Evolutionary conservation across 2,329 filamentous ascomycete species (phyloP), one percentile per base, ranked within the genome.

Genomic region (Erysiphe pulchra): DNA sequence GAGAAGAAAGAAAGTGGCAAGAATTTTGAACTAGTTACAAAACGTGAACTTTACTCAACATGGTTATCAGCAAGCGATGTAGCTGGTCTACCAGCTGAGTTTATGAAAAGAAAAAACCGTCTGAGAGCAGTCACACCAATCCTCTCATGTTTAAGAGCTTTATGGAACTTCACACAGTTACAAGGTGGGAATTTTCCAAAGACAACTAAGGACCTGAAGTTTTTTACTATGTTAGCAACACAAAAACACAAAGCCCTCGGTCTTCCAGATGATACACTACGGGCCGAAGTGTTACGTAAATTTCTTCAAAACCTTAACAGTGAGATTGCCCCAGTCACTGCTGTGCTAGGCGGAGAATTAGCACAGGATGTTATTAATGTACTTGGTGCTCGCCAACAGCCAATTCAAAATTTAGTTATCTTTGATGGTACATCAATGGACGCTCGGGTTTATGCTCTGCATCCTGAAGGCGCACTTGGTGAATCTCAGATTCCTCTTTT

Each of bases 341-440:
- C 90, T 1, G 83, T 93, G 48, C 66, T 98, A 11, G 90, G 90
- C 43, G 90, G 86, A 10, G 76, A 86, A 59, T 69, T 98, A 14
- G 84, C 87, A 0, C 90, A 98, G 62, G 90, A 98, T 58, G 85
- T 93, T 45, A 95, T 98, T 63, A 95, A 95, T 56, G 86, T 94
- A 31, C 71, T 95, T 6, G 84, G 86, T 43, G 76, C 81, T 58
- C 76, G 80, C 37, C 85, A 95, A 63, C 90, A 94, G 61, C 90
- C 90, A 0, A 80, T 98, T 38, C 90, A 98, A 63, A 98, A 98
- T 60, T 75, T 93, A 59, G 71, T 93, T 44, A 66, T 95, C 17
- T 93, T 95, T 55, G 85, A 95, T 59, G 86, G 86, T 13, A 80
- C 83, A 53, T 71, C 69, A 41, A 80, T 82, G 61, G 73, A 81